Conservation (phyloP, 2,329 filamentous ascomycete genomes). For the Talaromyces pinophilus region DNA sequence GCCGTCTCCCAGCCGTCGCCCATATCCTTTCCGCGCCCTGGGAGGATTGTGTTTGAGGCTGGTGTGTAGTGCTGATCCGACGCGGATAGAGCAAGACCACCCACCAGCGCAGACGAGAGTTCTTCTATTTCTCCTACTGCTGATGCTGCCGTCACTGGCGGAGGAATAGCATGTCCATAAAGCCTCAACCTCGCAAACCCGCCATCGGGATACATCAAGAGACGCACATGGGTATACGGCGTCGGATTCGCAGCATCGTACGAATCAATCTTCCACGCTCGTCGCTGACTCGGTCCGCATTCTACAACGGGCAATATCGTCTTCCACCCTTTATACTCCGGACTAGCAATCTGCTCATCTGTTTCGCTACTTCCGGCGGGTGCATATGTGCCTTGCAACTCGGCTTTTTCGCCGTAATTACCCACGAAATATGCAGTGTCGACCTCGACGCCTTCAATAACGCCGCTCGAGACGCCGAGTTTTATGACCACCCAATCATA, state of each 20-base stretch:
- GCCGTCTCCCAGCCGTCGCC: constrained; percentile 50
- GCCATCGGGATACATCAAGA: constrained; percentile 51
- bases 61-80: constrained; percentile 48
- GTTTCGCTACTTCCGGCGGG: constrained; percentile 28
- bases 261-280: constrained; percentile 43
- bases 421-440: constrained; percentile 49
- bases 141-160: constrained; percentile 27
- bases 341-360: constrained; percentile 36
- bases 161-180: constrained; percentile 46
- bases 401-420: constrained; percentile 49
- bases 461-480: constrained; percentile 53
- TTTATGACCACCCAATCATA: constrained; percentile 63
- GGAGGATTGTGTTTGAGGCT: constrained; percentile 43
- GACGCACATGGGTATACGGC: constrained; percentile 46
- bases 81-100: constrained; percentile 42
- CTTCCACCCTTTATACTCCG: constrained; percentile 40
- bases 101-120: constrained; percentile 44
- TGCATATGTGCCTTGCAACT: constrained; percentile 40
- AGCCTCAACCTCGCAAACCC: constrained; percentile 47
- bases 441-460: constrained; percentile 47
- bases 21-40: constrained; percentile 49
- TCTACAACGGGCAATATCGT: constrained; percentile 41
- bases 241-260: constrained; percentile 30
- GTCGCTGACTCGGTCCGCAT: constrained; percentile 46
- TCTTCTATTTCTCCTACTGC: constrained; percentile 35